Evolutionary conservation across 148 eudicot genomes (phyloP).

Genomic region (Silene conica): DNA sequence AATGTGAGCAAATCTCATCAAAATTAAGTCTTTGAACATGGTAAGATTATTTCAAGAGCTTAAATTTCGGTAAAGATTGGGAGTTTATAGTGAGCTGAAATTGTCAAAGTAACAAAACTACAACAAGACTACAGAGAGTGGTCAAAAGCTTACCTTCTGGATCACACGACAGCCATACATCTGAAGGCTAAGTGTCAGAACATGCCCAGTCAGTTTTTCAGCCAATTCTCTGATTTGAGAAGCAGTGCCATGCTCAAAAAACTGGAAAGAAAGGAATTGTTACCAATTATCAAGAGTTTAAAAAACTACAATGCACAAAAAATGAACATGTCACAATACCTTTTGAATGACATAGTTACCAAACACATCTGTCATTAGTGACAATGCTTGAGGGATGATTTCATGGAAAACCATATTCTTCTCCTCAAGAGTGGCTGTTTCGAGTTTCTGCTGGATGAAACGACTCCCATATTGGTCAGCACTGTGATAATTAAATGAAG

Average conservation of each 20-base stretch:
- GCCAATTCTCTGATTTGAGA: slow-evolving; percentile 73
- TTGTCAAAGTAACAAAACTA: background rate
- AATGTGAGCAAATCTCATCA: background rate
- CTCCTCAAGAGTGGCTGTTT: slow-evolving; percentile 67
- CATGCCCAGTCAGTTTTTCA: slow-evolving; percentile 67
- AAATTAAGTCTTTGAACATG: background rate
- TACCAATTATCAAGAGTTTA: background rate
- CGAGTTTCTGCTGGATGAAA: slow-evolving; percentile 83
- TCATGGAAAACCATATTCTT: slow-evolving; percentile 70
- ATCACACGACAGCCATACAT: slow-evolving; percentile 99
- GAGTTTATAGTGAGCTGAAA: background rate
- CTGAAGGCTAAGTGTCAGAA: slow-evolving; percentile 81
- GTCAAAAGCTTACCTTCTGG: slow-evolving; percentile 60
- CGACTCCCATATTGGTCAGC: slow-evolving; percentile 91
- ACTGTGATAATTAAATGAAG: slow-evolving; percentile 35
- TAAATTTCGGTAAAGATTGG: background rate
- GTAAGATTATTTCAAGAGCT: background rate
- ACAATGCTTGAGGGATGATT: slow-evolving; percentile 65
- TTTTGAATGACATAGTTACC: slow-evolving; percentile 91
- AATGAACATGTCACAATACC: slow-evolving; percentile 26
- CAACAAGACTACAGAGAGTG: background rate
- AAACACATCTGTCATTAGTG: slow-evolving; percentile 84
- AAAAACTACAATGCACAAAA: background rate
- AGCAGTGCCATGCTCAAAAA: slow-evolving; percentile 84
- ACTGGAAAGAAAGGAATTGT: slow-evolving; percentile 34